Base-by-base conservation (phyloP, 176 grass and related monocot genomes). In the Pontederia crassipes region DNA sequence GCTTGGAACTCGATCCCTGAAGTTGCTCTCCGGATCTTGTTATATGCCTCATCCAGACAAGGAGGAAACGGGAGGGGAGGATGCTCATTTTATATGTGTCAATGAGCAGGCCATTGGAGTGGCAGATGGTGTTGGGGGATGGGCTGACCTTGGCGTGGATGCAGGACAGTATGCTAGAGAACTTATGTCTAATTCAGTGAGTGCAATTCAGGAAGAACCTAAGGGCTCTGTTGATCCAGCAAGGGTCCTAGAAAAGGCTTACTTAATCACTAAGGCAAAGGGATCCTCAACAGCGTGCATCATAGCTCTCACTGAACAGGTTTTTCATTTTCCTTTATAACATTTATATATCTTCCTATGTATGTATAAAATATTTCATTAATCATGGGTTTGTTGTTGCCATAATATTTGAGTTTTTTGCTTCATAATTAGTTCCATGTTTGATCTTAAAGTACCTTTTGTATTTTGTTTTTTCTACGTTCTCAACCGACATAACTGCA, bases 221-320 rank as follows among this genome's bases (percentile, higher is more conserved):
- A 79, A 81, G 68, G 82, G 94, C 6, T 78, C 27, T 0, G 72
- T 98, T 77, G 94, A 98, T 83, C 94, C 88, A 71, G 71, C 77
- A 56, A 92, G 79, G 68, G 85, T 98, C 62, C 61, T 98, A 55
- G 87, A 98, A 13, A 93, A 89, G 73, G 94, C 94, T 71, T 98
- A 93, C 66, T 72, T 45, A 46, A 77, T 74, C 57, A 98, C 94
- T n/a, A 98, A 93, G 76, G 84, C 94, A 60, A 84, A 81, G 48
- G 94, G 94, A 56, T 92, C 87, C 17, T 98, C 94, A n/a, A 98
- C 94, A 55, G 94, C 94, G 4, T 98, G 94, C 78, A 98, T 98
- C 64, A 83, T 98, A 59, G 74, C 88, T 79, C 87, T 98, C 61
- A 98, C 78, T 68, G 74, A 86, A 9, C 63, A 93, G 88, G 94